A percentile compares a stretch with the other conserved stretches of the same genome.
These are phyloP conservation scores for Stagonosporopsis cucurbitacearum DNA, from an alignment of 2,329 filamentous ascomycete species.

Conservation along the genomic window DNA sequence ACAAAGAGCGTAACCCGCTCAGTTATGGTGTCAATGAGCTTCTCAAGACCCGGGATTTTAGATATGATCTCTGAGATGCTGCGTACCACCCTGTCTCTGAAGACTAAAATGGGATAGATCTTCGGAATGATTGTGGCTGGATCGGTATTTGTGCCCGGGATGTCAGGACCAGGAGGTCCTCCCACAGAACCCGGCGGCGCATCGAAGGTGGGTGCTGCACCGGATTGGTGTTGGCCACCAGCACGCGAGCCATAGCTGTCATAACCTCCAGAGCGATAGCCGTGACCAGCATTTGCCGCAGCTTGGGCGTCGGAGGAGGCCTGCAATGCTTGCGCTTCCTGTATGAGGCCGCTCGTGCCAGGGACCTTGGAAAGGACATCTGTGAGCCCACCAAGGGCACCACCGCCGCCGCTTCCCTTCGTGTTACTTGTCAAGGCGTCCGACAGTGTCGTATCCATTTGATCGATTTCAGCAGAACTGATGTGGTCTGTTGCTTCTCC, in stretches of 20 bases:
- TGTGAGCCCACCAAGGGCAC: constrained; percentile 60
- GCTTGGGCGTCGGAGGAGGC: constrained; percentile 57
- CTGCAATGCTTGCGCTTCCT: constrained; percentile 56
- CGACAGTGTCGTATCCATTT: constrained; percentile 54
- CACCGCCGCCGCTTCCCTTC: constrained; percentile 41
- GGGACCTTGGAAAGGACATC: constrained; percentile 79
- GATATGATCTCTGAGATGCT: constrained; percentile 83
- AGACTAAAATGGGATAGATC: constrained; percentile 94
- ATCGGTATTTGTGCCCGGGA: constrained; percentile 83
- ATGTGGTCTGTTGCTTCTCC: constrained; percentile 59
- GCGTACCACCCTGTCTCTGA: constrained; percentile 92
- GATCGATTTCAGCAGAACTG: constrained; percentile 56
- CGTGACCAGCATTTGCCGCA: constrained; percentile 43
- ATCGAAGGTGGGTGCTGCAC: constrained; percentile 44
- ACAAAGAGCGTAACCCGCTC: constrained; percentile 93
- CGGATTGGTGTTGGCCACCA: constrained; percentile 50
- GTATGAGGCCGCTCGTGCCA: constrained; percentile 54
- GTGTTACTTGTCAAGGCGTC: constrained; percentile 47
- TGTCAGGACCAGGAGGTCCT: constrained; percentile 57
- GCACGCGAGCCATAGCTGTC: constrained; percentile 50
- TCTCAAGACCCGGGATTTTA: constrained; percentile 89
- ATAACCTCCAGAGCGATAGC: constrained; percentile 56
- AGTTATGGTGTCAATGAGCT: constrained; percentile 89
- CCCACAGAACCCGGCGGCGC: constrained; percentile 54
- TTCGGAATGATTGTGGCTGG: constrained; percentile 58